Percentiles rank a stretch among this genome's conserved stretches.
Evolutionary conservation across 306 rosid genomes (phyloP).

Genomic region (Fragaria vesca): DNA sequence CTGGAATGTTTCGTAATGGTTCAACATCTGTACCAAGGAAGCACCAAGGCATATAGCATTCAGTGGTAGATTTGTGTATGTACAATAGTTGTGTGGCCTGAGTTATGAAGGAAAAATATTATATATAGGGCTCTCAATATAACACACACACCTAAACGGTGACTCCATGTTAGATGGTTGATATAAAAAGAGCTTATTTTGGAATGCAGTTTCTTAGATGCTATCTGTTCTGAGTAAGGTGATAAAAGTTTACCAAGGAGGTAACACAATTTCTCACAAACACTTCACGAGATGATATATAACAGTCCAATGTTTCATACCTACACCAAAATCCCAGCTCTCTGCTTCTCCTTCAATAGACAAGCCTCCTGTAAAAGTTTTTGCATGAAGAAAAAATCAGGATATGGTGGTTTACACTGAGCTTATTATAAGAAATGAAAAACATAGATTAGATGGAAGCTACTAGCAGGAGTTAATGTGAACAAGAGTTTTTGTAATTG

Average conservation of each 20-base stretch:
- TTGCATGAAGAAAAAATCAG: slow-evolving; percentile 13
- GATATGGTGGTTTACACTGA: background rate
- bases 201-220: background rate
- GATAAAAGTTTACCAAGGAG: background rate
- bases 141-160: too few species aligned
- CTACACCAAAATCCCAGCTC: slow-evolving; percentile 94
- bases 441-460: background rate
- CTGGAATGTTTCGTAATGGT: background rate
- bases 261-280: background rate
- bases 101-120: too few species aligned
- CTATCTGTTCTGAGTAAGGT: background rate
- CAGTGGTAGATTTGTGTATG: background rate
- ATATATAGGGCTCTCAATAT: too few species aligned
- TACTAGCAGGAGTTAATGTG: background rate
- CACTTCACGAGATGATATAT: background rate
- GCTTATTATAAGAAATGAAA: background rate
- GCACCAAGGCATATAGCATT: background rate
- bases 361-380: slow-evolving; percentile 62
- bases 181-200: background rate
- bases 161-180: background rate
- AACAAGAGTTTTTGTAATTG: background rate
- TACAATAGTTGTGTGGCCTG: background rate
- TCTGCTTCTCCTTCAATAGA: slow-evolving; percentile 98
- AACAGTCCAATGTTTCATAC: slow-evolving; percentile 40
- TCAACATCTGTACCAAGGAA: background rate